Conservation (phyloP, 2,329 filamentous ascomycete genomes). For the Zelopaecilomyces penicillatus region DNA sequence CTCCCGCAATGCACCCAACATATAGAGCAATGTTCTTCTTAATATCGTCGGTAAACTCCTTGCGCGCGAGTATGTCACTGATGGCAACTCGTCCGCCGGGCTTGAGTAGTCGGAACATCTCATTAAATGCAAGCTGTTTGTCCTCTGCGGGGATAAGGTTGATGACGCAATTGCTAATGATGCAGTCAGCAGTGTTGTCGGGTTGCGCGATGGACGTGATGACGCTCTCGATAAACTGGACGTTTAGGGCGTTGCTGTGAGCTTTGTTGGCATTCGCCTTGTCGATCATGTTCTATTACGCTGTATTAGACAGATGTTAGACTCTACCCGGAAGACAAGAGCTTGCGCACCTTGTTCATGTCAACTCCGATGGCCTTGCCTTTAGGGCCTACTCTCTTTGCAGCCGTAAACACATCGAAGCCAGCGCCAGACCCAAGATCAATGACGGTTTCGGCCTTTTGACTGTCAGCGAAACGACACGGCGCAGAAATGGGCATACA, state of each 20-base stretch:
- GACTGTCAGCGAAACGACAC: not conserved
- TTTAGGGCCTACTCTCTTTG: constrained; percentile 36
- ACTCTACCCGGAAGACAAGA: not conserved
- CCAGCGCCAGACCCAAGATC: constrained; percentile 51
- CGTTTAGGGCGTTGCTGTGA: constrained; percentile 36
- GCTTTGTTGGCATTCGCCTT: constrained; percentile 31
- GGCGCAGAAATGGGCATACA: not conserved
- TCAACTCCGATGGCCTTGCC: constrained; percentile 49
- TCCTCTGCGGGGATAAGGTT: constrained; percentile 47
- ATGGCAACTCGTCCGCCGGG: constrained; percentile 50
- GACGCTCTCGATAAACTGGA: constrained; percentile 39
- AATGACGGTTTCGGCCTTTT: constrained; percentile 46
- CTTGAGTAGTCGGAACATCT: constrained; percentile 50
- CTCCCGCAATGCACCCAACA: constrained; percentile 52
- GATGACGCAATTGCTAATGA: constrained; percentile 57
- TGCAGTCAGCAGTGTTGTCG: constrained; percentile 34
- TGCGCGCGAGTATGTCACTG: constrained; percentile 49
- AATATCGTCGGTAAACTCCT: constrained; percentile 39
- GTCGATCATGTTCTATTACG: constrained; percentile 43
- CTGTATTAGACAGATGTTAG: not conserved
- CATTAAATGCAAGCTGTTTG: constrained; percentile 45
- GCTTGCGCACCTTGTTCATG: constrained; percentile 45
- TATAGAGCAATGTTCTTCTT: constrained; percentile 42
- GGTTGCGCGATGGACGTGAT: constrained; percentile 44
- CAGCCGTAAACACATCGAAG: constrained; percentile 49